Evolutionary conservation across 1,139 yeast species (phyloP).

Genomic region (Nadsonia commutata): DNA sequence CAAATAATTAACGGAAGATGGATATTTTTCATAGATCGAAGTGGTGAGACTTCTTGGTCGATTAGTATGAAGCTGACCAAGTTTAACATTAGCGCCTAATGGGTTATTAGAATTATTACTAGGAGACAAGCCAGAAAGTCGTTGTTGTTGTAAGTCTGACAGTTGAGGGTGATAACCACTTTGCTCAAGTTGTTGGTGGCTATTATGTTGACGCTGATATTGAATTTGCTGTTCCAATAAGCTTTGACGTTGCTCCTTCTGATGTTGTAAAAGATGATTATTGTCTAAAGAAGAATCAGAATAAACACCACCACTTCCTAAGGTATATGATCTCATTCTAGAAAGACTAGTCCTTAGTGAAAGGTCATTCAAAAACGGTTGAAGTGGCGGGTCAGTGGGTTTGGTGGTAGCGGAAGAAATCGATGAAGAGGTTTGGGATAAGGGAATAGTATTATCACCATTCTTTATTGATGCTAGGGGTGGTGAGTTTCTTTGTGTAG

Average conservation of each 20-base stretch:
- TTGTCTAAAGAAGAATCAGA: conserved; percentile 8
- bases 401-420: background rate
- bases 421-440: conserved; percentile 1
- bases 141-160: conserved; percentile 1
- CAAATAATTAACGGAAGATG: conserved; percentile 8
- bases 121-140: too few species aligned
- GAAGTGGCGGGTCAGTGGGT: conserved; percentile 15
- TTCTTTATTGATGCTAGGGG: conserved; percentile 9
- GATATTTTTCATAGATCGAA: background rate
- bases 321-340: conserved; percentile 26
- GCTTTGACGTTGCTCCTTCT: conserved; percentile 4
- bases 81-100: background rate
- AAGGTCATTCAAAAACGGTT: conserved; percentile 21
- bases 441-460: conserved; percentile 6
- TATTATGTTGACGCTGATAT: conserved; percentile 9
- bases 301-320: conserved; percentile 5
- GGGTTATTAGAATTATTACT: too few species aligned
- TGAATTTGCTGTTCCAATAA: background rate
- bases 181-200: conserved; percentile 11
- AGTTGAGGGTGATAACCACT: conserved; percentile 4
- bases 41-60: background rate
- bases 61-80: background rate
- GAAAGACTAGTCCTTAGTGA: conserved; percentile 22
- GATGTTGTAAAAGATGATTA: conserved; percentile 2
- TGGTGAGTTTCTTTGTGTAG: conserved; percentile 10